Base-by-base conservation (phyloP, 495 filamentous ascomycete species). In the Margaritispora aquatica region DNA sequence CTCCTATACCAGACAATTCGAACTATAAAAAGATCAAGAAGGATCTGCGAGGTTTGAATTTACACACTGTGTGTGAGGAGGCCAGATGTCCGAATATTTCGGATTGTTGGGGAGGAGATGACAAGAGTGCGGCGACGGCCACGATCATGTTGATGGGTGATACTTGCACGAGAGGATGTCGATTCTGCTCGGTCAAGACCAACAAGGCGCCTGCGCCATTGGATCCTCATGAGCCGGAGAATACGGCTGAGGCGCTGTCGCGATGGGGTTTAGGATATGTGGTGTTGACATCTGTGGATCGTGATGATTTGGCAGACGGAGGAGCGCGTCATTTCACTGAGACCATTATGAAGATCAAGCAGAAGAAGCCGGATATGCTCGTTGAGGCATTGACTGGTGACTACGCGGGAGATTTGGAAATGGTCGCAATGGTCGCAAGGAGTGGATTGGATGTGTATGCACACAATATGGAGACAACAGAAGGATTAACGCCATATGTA, bases 61-160 rank as follows among this genome's bases (percentile, higher is more conserved):
- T 98, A 34, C 92, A 97, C 69, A 98, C 94, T 7, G 94, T 98
- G 15, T 98, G 94, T 71, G 94, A 98, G 74, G 95, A 98, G 75
- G 94, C 94, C 17, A 83, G 92, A 27, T 98, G 94, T 71, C 94
- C 94, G 44, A 98, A 98, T 70, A 97, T 98, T 53, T 90, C 87
- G 61, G 91, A 96, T 70, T 98, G 94, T 78, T 98, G 94, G 94
- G 94, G 94, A 57, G 94, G 94, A 31, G 80, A 75, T 65, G 83
- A 88, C 71, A 96, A 96, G 75, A 82, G 85, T 51, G 85, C 90
- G 22, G 95, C 95, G 1, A 98, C 94, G 24, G 94, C 95, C 0
- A 98, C 94, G 9, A 97, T 98, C 75, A 97, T 98, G 95, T 78
- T 97, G 7, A 97, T 97, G 93, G 94, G 94, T 62, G 94, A 98